phyloP scores from a whole-genome alignment of 768 basidiomycete genomes.

The Plicaturopsis crispa region DNA sequence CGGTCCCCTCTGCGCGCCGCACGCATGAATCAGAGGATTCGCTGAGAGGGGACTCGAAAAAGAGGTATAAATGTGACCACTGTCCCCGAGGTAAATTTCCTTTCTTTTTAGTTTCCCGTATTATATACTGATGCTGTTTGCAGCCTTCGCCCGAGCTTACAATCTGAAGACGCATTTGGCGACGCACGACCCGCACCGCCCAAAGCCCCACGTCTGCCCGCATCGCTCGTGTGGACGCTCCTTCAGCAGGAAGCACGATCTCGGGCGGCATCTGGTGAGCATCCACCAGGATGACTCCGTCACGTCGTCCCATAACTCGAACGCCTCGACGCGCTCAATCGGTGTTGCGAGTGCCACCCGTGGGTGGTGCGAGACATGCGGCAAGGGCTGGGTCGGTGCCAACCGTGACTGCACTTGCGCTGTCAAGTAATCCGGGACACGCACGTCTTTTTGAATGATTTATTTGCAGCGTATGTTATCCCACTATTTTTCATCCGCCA shows the following conservation, averaged over 20 bases:
- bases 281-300: conserved; percentile 71
- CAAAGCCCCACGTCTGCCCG: conserved; percentile 85
- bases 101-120: conserved; percentile 4
- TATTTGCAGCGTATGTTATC: conserved; percentile 25
- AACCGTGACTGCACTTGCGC: conserved; percentile 51
- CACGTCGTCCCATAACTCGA: conserved; percentile 31
- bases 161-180: conserved; percentile 95
- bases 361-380: conserved; percentile 69
- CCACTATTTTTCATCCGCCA: conserved; percentile 13
- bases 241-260: conserved; percentile 91
- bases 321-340: conserved; percentile 40
- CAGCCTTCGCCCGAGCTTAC: conserved; percentile 89
- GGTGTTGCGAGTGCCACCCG: conserved; percentile 61
- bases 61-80: conserved; percentile 68
- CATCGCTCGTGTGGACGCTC: conserved; percentile 82
- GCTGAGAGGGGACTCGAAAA: conserved; percentile 55
- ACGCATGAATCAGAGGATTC: conserved; percentile 34
- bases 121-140: conserved; percentile 8
- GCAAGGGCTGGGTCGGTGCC: conserved; percentile 57
- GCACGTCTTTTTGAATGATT: conserved; percentile 8
- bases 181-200: conserved; percentile 87
- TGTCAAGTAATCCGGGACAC: conserved; percentile 40
- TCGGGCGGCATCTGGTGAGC: conserved; percentile 82
- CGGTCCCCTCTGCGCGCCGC: conserved; percentile 30
- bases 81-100: conserved; percentile 60